These are phyloP conservation scores for Bipolaris victoriae DNA, from an alignment of 2,329 filamentous ascomycete species.

Conservation along the genomic window DNA sequence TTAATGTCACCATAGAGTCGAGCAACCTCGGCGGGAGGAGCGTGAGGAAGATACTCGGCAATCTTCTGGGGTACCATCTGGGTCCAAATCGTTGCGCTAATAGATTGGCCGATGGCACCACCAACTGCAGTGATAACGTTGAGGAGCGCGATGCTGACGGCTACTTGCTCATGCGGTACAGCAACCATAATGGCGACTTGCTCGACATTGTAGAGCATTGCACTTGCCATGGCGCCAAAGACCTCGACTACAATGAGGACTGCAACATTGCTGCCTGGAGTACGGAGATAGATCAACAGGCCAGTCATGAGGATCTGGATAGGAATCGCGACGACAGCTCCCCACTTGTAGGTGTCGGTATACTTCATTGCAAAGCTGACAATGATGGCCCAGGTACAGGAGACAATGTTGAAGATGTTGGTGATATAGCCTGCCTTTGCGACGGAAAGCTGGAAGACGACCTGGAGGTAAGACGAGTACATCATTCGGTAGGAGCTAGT, in stretches of 20 bases:
- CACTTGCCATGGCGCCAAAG: constrained; percentile 29
- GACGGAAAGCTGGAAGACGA: constrained; percentile 37
- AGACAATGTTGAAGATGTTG: constrained; percentile 33
- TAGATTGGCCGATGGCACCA: constrained; percentile 50
- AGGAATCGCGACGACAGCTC: constrained; percentile 29
- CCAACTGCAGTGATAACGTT: constrained; percentile 63
- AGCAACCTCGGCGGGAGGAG: constrained; percentile 10
- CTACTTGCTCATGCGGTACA: constrained; percentile 28
- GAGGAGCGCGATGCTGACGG: constrained; percentile 51
- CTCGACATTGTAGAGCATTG: constrained; percentile 28
- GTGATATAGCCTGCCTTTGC: constrained; percentile 27
- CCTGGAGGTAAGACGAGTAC: constrained; percentile 49
- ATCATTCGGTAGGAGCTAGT: constrained; percentile 36
- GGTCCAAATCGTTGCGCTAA: constrained; percentile 69
- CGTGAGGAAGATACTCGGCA: constrained; percentile 23
- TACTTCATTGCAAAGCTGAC: constrained; percentile 29
- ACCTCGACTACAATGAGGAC: constrained; percentile 40
- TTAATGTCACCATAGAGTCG: constrained; percentile 52
- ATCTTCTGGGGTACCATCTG: constrained; percentile 56
- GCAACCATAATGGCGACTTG: constrained; percentile 30
- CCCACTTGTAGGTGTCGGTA: constrained; percentile 34
- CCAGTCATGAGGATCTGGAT: constrained; percentile 33
- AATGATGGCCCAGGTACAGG: constrained; percentile 25
- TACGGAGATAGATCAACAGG: constrained; percentile 38
- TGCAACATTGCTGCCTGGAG: constrained; percentile 28